Evolutionary conservation across 225 moss, liverwort and hornwort genomes (phyloP), one percentile per base, ranked within the genome.

Genomic region (Lunularia cruciata): DNA sequence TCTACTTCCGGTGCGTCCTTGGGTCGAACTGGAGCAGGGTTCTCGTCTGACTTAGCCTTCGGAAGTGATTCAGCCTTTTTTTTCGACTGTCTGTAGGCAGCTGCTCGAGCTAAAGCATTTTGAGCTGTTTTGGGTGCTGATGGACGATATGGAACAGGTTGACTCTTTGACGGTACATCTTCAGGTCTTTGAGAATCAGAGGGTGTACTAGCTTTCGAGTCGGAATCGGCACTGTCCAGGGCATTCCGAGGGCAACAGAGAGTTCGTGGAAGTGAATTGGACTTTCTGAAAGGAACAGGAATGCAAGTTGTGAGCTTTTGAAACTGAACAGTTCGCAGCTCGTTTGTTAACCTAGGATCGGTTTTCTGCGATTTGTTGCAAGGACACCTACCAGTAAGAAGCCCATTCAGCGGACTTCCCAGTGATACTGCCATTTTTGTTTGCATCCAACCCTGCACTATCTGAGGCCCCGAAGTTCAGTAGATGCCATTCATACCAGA

Each of bases 61-160:
- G 68, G 55, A 23, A 73, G 46, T 22, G 70, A 67, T 56, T 68
- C 79, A 61, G 67, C 55, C 3, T 30, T 3, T 65, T 54, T 43
- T 61, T 84, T 89, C 78, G 43, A 60, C 63, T 86, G 86, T 67
- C 70, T 89, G 81, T 92, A 95, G 25, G 85, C 85, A 49, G 76
- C 80, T 18, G 92, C 95, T 72, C 84, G 71, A 47, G 88, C 83
- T 43, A 91, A 31, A 71, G 95, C 88, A 37, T 73, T 86, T 34
- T 83, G 85, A 40, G 79, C 85, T 57, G 73, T 62, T 33, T 26
- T 74, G 40, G 31, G 36, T 3, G 37, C 6, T 38, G 38, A 5
- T 37, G 40, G 20, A 18, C 22, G 15, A 6, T 15, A 19, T 12
- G 28, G 15, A 40, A n/a, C 34, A 5, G 38, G 25, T 22, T 18